A percentile compares a stretch with the other conserved stretches of the same genome.
phyloP scores from a whole-genome alignment of 768 basidiomycete genomes.

The Mrakia gelida region DNA sequence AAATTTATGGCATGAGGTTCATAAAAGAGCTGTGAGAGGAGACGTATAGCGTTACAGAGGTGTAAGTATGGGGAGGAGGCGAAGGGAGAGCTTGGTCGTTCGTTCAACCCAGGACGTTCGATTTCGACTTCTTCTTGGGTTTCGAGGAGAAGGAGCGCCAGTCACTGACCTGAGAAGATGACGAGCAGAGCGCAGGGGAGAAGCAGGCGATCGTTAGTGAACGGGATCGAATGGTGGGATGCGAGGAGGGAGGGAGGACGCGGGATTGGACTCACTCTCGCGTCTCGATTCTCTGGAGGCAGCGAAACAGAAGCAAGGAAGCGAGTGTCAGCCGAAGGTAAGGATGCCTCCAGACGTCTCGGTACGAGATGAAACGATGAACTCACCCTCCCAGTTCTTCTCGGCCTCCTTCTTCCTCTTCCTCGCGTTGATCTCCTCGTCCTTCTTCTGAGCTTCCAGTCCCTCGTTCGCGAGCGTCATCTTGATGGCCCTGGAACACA shows the following conservation, averaged over 20 bases:
- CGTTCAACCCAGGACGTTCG: slow-evolving; percentile 55
- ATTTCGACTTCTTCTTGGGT: slow-evolving; percentile 62
- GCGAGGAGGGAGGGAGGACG: not conserved
- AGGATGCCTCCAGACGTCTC: too few relatives aligned
- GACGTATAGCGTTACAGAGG: not conserved
- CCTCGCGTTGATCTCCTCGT: slow-evolving; percentile 68
- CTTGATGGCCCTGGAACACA: slow-evolving; percentile 65
- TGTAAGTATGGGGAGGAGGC: not conserved
- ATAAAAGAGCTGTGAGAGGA: not conserved
- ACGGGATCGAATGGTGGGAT: too few relatives aligned
- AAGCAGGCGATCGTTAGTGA: not conserved
- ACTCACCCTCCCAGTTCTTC: slow-evolving; percentile 77
- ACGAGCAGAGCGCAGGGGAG: not conserved
- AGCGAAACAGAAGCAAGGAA: not conserved
- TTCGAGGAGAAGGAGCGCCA: slow-evolving; percentile 69
- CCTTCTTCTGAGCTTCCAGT: slow-evolving; percentile 85
- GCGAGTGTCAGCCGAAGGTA: not conserved
- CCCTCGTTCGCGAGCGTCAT: slow-evolving; percentile 81
- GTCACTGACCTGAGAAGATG: slow-evolving; percentile 55
- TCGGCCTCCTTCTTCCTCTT: slow-evolving; percentile 89
- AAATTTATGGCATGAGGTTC: not conserved
- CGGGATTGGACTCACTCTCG: slow-evolving; percentile 51
- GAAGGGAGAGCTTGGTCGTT: not conserved
- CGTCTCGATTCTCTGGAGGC: slow-evolving; percentile 62
- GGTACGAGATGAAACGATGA: slow-evolving; percentile 29